Percentiles rank a stretch among this genome's conserved stretches.
Evolutionary conservation across 2,329 filamentous ascomycete genomes (phyloP).

Genomic region (Curvularia sp.): DNA sequence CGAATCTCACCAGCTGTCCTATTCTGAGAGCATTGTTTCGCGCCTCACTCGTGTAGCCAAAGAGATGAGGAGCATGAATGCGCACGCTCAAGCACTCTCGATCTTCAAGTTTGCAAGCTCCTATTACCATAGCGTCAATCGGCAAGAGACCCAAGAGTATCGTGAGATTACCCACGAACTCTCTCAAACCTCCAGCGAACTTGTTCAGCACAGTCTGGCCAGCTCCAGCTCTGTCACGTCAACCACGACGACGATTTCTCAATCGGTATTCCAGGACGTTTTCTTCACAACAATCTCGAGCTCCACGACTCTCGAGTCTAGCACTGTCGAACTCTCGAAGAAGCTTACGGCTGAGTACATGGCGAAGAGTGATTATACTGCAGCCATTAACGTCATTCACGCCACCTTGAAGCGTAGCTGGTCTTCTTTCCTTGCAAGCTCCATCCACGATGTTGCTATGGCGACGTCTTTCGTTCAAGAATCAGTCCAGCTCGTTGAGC

Average conservation of each 20-base stretch:
- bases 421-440: constrained; percentile 56
- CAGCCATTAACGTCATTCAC: constrained; percentile 57
- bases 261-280: constrained; percentile 55
- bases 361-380: constrained; percentile 56
- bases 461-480: constrained; percentile 54
- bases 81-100: constrained; percentile 54
- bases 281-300: constrained; percentile 52
- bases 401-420: constrained; percentile 55
- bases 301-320: constrained; percentile 50
- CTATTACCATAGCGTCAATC: constrained; percentile 42
- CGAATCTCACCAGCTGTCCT: constrained; percentile 52
- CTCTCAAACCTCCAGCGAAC: constrained; percentile 52
- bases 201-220: constrained; percentile 50
- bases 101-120: constrained; percentile 55
- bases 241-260: constrained; percentile 48
- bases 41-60: constrained; percentile 52
- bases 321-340: constrained; percentile 52
- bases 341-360: constrained; percentile 54
- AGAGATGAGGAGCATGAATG: constrained; percentile 56
- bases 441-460: constrained; percentile 54
- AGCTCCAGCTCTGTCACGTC: constrained; percentile 45
- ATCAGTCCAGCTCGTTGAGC: constrained; percentile 56
- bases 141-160: constrained; percentile 50
- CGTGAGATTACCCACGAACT: constrained; percentile 52
- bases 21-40: constrained; percentile 49